Percentiles rank a stretch among this genome's conserved stretches.
Conservation (phyloP, 371 early-diverging fungal species). For the Umbelopsis sp. region DNA sequence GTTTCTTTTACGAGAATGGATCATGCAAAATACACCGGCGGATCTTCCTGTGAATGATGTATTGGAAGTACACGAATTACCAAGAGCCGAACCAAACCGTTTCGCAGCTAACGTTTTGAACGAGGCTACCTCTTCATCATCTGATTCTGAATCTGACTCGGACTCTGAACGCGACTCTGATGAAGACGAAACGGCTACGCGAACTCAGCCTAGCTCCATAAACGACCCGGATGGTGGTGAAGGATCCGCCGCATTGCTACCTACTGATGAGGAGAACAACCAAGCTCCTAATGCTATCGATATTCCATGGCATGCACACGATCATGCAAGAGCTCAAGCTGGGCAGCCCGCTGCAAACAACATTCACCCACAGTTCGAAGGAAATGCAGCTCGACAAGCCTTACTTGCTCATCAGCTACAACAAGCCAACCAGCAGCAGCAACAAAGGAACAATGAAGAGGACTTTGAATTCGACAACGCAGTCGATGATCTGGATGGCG, state of each 20-base stretch:
- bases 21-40: slow-evolving; percentile 69
- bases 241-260: background rate
- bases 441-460: background rate
- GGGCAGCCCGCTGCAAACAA: background rate
- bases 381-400: slow-evolving; percentile 19
- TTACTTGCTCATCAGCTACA: slow-evolving; percentile 21
- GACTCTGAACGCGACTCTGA: background rate
- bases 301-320: background rate
- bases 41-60: slow-evolving; percentile 25
- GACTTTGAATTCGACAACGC: slow-evolving; percentile 12
- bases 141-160: slow-evolving; percentile 4
- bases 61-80: background rate
- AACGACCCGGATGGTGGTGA: background rate
- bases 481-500: slow-evolving; percentile 71
- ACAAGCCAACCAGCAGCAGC: background rate
- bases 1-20: slow-evolving; percentile 84
- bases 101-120: background rate
- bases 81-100: background rate
- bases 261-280: background rate
- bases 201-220: background rate
- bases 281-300: background rate
- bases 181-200: background rate
- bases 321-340: background rate
- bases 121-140: slow-evolving; percentile 2
- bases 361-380: background rate